Evolutionary conservation across 1,284 basidiomycete species (phyloP).

Genomic region (Kwoniella shivajii): DNA sequence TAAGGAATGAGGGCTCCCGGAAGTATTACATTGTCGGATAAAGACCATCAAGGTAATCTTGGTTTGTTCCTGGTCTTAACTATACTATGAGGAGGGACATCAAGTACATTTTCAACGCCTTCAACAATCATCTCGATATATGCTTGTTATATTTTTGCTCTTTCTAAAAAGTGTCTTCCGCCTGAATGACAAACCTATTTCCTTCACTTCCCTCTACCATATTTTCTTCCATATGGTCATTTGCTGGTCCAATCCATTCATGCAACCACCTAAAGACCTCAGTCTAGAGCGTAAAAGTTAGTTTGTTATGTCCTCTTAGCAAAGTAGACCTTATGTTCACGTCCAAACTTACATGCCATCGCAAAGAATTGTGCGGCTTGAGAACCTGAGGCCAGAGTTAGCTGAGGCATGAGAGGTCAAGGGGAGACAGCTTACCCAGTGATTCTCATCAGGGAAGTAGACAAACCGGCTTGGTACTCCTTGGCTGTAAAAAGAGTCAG

Average conservation of each 20-base stretch:
- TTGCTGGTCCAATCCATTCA: slow-evolving; percentile 63
- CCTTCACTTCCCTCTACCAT: background rate
- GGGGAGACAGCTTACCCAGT: slow-evolving; percentile 65
- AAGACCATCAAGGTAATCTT: no score
- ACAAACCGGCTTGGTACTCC: slow-evolving; percentile 78
- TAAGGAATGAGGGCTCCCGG: no score
- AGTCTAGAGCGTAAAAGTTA: slow-evolving; percentile 58
- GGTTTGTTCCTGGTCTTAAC: no score
- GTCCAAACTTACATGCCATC: slow-evolving; percentile 54
- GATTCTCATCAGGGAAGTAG: slow-evolving; percentile 91
- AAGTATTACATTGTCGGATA: no score
- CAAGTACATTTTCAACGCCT: no score
- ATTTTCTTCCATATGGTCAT: background rate
- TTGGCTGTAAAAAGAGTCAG: no score
- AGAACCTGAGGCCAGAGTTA: slow-evolving; percentile 33
- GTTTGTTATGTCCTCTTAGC: no score
- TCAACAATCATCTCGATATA: no score
- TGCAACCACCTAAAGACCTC: slow-evolving; percentile 88
- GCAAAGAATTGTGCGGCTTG: slow-evolving; percentile 58
- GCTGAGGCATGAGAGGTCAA: background rate
- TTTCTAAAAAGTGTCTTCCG: background rate
- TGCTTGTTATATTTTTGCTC: no score
- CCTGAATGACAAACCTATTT: slow-evolving; percentile 1
- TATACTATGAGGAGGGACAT: no score
- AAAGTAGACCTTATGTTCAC: background rate